Evolutionary conservation across 163 green algal genomes (phyloP).

Genomic region (Coccomyxa subellipsoidea): DNA sequence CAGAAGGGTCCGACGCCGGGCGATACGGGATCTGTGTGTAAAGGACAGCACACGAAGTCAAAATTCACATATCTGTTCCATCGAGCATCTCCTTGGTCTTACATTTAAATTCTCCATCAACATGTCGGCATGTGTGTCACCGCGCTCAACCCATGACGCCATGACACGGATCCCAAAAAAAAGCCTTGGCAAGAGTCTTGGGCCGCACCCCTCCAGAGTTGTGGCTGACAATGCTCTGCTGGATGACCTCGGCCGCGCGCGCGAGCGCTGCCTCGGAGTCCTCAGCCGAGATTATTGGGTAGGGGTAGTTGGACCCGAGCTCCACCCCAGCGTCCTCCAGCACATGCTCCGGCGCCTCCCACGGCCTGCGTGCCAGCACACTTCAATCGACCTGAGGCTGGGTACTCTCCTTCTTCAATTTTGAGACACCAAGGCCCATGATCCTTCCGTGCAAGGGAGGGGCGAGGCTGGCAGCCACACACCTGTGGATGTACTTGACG

Average conservation of each 20-base stretch:
- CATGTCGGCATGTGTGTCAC: background rate
- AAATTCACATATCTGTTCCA: background rate
- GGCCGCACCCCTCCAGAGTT: background rate
- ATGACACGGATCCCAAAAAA: background rate
- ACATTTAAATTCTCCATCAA: background rate
- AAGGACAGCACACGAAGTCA: background rate
- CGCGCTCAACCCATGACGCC: background rate
- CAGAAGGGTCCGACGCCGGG: background rate
- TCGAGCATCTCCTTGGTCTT: background rate
- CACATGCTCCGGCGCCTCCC: constrained; percentile 34
- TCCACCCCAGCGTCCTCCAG: constrained; percentile 48
- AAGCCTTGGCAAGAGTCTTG: background rate
- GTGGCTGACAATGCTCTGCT: constrained; percentile 1
- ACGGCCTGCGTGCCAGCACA: no score
- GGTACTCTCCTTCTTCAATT: no score
- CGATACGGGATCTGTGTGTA: background rate
- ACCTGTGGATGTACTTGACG: constrained; percentile 74
- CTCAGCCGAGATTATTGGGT: constrained; percentile 25
- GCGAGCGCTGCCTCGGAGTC: background rate
- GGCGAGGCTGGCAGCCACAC: background rate
- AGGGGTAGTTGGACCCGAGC: constrained; percentile 41
- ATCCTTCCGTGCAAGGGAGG: no score
- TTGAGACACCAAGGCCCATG: no score
- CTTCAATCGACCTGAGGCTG: no score
- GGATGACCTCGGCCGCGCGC: background rate